A percentile compares a stretch with the other conserved stretches of the same genome.
These are phyloP conservation scores for Pseudodiploospora longispora DNA, from an alignment of 2,329 filamentous ascomycete species.

Conservation along the genomic window DNA sequence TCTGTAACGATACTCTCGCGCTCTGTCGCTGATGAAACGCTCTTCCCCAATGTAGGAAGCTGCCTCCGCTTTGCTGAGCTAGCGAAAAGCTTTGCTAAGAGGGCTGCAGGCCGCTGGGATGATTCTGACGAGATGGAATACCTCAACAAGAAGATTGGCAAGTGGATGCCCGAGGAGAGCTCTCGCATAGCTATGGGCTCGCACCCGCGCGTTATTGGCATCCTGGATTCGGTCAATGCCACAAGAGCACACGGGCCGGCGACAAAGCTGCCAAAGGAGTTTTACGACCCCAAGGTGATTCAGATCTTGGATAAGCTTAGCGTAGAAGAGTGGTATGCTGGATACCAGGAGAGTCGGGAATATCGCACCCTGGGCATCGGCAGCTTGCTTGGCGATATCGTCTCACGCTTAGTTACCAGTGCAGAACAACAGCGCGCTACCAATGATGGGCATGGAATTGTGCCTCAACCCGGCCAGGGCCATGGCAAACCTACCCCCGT, in stretches of 20 bases:
- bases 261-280: conserved; percentile 72
- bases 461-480: conserved; percentile 23
- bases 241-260: conserved; percentile 69
- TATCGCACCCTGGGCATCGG: conserved; percentile 89
- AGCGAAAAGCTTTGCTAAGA: conserved; percentile 61
- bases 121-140: conserved; percentile 73
- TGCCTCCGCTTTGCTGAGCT: conserved; percentile 67
- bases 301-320: conserved; percentile 66
- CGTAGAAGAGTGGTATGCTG: conserved; percentile 88
- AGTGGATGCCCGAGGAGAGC: conserved; percentile 72
- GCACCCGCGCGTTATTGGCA: conserved; percentile 73
- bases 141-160: conserved; percentile 66
- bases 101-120: conserved; percentile 68
- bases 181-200: conserved; percentile 72
- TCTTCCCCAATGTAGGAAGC: conserved; percentile 69
- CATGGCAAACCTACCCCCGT: conserved; percentile 33
- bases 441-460: conserved; percentile 44
- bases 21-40: conserved; percentile 61
- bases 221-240: conserved; percentile 91
- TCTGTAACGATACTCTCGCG: conserved; percentile 59
- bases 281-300: conserved; percentile 70
- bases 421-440: conserved; percentile 45
- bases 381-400: conserved; percentile 72
- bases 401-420: conserved; percentile 63
- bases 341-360: conserved; percentile 75